Percentiles rank a stretch among this genome's conserved stretches.
Conservation (phyloP, 768 basidiomycete species). For the Pluteus cervinus region DNA sequence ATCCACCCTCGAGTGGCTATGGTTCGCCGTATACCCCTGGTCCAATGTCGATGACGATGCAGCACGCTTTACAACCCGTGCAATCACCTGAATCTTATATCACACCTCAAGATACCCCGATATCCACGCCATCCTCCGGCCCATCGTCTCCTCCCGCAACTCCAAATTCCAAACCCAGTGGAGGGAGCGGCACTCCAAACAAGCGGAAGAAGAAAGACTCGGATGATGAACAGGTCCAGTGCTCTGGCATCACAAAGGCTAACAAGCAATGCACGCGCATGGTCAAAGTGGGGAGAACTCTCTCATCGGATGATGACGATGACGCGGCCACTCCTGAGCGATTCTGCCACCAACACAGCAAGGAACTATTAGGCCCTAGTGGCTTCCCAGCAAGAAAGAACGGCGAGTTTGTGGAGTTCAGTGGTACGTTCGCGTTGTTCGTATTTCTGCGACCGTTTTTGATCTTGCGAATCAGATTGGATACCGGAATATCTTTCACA, state of each 20-base stretch:
- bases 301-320: slow-evolving; percentile 21
- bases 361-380: slow-evolving; percentile 42
- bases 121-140: no score
- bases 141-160: no score
- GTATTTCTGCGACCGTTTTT: slow-evolving; percentile 6
- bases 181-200: no score
- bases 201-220: no score
- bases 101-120: no score
- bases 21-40: no score
- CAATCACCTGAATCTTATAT: no score
- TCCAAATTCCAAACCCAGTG: no score
- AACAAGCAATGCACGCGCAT: slow-evolving; percentile 56
- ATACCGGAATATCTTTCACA: slow-evolving; percentile 59
- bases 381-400: slow-evolving; percentile 54
- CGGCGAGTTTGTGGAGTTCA: slow-evolving; percentile 51
- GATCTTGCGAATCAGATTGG: slow-evolving; percentile 42
- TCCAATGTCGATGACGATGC: no score
- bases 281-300: slow-evolving; percentile 38
- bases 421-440: slow-evolving; percentile 31
- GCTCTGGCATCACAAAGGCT: slow-evolving; percentile 58
- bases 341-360: slow-evolving; percentile 64
- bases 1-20: no score
- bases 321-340: slow-evolving; percentile 25
- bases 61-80: no score
- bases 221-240: slow-evolving; percentile 36